A percentile compares a stretch with the other conserved stretches of the same genome.
Evolutionary conservation across 352 stramenopile genomes (phyloP).

Genomic region (Phytophthora pini): DNA sequence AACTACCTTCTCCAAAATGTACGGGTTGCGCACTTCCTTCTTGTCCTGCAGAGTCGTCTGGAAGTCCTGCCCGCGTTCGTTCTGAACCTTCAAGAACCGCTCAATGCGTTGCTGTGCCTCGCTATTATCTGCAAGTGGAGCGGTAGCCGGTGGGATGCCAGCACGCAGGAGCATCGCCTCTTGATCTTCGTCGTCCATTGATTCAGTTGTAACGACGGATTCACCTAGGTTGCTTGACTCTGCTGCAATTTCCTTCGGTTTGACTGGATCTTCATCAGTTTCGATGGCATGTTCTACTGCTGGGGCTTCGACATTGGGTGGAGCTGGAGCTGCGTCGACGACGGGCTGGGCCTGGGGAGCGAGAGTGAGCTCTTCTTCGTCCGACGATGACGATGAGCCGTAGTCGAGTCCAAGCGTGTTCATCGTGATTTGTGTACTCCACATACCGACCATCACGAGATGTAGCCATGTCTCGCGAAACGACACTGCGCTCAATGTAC

Average conservation of each 20-base stretch:
- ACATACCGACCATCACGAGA: conserved; percentile 8
- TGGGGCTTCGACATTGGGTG: conserved; percentile 9
- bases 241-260: conserved; percentile 7
- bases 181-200: conserved; percentile 33
- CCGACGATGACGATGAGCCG: conserved; percentile 41
- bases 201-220: conserved; percentile 3
- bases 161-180: conserved; percentile 44
- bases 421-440: conserved; percentile 33
- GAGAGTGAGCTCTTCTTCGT: conserved; percentile 31
- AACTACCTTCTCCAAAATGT: conserved; percentile 88
- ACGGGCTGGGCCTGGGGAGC: neutral
- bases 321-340: neutral
- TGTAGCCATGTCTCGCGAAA: conserved; percentile 34
- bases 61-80: conserved; percentile 55
- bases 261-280: conserved; percentile 3
- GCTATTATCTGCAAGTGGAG: conserved; percentile 21
- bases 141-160: conserved; percentile 51
- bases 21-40: conserved; percentile 88
- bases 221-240: conserved; percentile 11
- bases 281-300: neutral
- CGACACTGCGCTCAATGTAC: conserved; percentile 8
- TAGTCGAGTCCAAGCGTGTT: conserved; percentile 53
- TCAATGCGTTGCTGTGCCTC: conserved; percentile 71
- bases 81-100: conserved; percentile 56
- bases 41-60: conserved; percentile 76